These are phyloP conservation scores for Termitomyces sp. DNA, from an alignment of 768 basidiomycete species.

Conservation along the genomic window DNA sequence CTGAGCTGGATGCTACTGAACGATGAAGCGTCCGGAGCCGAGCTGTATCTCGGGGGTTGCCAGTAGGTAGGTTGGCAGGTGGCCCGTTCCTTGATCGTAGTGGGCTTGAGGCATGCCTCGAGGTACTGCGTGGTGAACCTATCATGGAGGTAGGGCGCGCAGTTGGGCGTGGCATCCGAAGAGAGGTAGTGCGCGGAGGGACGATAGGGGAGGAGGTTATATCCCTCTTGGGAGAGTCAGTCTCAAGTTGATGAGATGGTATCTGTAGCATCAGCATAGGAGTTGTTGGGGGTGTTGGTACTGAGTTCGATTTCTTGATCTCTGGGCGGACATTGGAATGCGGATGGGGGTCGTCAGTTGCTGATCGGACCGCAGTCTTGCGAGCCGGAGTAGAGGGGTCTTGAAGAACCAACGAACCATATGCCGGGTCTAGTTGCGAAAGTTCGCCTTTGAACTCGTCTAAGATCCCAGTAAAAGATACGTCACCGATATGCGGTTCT, in stretches of 20 bases:
- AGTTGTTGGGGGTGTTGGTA: constrained; percentile 12
- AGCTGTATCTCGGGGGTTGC: constrained; percentile 27
- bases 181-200: constrained; percentile 49
- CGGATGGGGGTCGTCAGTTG: constrained; percentile 28
- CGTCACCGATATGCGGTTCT: constrained; percentile 28
- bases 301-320: constrained; percentile 14
- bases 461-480: constrained; percentile 58
- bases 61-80: constrained; percentile 20
- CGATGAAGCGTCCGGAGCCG: constrained; percentile 65
- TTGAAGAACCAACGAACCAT: constrained; percentile 53
- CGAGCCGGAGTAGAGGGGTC: constrained; percentile 62
- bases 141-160: constrained; percentile 17
- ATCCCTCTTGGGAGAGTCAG: constrained; percentile 18
- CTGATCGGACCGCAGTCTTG: constrained; percentile 33
- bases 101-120: constrained; percentile 38
- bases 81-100: constrained; percentile 41
- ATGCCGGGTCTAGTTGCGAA: constrained; percentile 58
- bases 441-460: constrained; percentile 74
- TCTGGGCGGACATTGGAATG: constrained; percentile 19
- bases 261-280: constrained; percentile 30
- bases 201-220: constrained; percentile 31
- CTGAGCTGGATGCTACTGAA: constrained; percentile 73
- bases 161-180: constrained; percentile 35
- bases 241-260: constrained; percentile 21
- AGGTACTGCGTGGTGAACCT: constrained; percentile 30